Evolutionary conservation across 2,329 filamentous ascomycete species (phyloP).

Genomic region (Venturia carpophila): DNA sequence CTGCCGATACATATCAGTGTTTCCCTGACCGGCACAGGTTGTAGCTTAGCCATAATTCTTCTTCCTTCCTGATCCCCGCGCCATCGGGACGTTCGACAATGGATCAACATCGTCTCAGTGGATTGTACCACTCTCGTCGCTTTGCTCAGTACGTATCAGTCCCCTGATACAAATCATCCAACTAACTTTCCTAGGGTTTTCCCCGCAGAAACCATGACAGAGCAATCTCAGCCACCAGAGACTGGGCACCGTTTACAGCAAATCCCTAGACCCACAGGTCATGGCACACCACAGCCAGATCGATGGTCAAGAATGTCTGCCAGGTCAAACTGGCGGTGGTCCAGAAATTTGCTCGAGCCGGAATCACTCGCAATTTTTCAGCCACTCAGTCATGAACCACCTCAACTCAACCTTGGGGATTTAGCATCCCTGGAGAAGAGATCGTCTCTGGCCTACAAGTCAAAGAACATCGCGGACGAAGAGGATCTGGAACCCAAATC

Average conservation of each 20-base stretch:
- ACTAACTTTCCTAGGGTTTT: background rate
- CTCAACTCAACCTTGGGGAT: background rate
- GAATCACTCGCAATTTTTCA: background rate
- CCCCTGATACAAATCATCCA: background rate
- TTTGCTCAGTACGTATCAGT: background rate
- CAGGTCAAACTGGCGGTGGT: background rate
- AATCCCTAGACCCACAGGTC: background rate
- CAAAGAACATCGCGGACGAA: background rate
- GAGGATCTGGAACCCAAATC: background rate
- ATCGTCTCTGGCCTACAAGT: background rate
- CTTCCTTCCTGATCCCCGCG: background rate
- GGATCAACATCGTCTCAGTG: background rate
- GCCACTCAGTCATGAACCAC: background rate
- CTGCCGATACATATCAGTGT: background rate
- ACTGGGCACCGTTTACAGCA: background rate
- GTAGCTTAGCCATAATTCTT: background rate
- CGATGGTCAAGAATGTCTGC: background rate
- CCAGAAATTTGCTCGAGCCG: background rate
- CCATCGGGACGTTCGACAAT: background rate
- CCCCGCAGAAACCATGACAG: background rate
- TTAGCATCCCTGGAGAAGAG: background rate
- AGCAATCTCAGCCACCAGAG: background rate
- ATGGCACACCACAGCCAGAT: background rate
- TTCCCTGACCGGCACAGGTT: background rate
- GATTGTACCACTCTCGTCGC: background rate